Conservation (phyloP, 345 rosid genomes). For the Jatropha curcas region DNA sequence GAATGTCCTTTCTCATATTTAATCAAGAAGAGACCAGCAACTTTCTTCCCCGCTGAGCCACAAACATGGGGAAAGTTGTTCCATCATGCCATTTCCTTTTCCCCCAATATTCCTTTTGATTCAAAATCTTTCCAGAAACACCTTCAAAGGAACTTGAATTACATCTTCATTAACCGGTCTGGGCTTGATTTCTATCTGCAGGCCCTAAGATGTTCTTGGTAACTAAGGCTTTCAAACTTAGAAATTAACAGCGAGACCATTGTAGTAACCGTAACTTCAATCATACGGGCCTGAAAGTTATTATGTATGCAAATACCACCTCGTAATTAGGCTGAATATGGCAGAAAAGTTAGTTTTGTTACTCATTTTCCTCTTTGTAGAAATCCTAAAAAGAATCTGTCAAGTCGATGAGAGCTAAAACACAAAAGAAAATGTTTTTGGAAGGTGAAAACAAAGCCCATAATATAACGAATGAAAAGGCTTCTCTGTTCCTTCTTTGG, state of each 20-base stretch:
- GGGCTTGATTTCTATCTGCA: too few relatives aligned
- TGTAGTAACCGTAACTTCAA: not conserved
- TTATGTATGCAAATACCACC: not conserved
- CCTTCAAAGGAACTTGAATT: not conserved
- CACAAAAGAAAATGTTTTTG: not conserved
- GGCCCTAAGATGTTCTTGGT: too few relatives aligned
- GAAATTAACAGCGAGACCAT: not conserved
- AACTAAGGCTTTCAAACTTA: not conserved
- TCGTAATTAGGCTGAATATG: not conserved
- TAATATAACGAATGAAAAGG: not conserved
- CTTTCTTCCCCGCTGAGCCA: not conserved
- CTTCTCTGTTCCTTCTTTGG: not conserved
- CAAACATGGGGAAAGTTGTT: not conserved
- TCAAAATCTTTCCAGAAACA: not conserved
- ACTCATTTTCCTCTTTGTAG: not conserved
- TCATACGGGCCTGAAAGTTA: not conserved
- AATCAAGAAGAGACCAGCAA: not conserved
- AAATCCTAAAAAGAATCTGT: not conserved
- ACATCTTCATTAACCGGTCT: too few relatives aligned
- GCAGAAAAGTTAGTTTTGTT: not conserved
- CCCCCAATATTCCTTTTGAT: not conserved
- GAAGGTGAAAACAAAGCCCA: not conserved
- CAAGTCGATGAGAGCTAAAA: not conserved
- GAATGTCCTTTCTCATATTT: not conserved
- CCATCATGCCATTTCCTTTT: not conserved